Evolutionary conservation across 768 basidiomycete species (phyloP).

Genomic region (Leccinum disarticulatum): DNA sequence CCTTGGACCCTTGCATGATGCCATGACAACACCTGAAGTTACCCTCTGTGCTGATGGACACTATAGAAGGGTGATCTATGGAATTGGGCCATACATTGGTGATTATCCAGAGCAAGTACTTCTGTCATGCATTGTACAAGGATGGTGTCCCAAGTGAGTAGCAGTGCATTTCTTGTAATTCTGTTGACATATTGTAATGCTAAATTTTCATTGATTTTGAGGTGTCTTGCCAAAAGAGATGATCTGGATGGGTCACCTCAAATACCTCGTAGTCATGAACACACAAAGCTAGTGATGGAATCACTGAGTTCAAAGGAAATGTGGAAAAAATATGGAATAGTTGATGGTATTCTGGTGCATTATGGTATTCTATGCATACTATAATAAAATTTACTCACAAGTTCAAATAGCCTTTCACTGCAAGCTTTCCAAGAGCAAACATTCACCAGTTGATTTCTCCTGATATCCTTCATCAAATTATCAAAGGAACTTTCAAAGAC

Average conservation of each 20-base stretch:
- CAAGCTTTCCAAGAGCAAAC: neutral
- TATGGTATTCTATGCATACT: neutral
- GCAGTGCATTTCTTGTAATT: neutral
- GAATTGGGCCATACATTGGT: neutral
- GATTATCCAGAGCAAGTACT: neutral
- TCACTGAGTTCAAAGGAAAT: too few species aligned
- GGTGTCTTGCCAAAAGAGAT: neutral
- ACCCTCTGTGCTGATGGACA: too few species aligned
- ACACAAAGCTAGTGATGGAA: too few species aligned
- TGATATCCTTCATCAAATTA: slow-evolving; percentile 1
- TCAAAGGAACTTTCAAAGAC: slow-evolving; percentile 3
- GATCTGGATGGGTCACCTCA: too few species aligned
- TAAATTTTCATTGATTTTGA: neutral
- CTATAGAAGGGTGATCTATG: neutral
- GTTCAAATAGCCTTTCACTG: neutral
- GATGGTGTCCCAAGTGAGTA: neutral
- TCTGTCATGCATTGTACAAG: neutral
- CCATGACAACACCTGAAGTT: neutral
- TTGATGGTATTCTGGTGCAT: neutral
- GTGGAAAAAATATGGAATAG: too few species aligned
- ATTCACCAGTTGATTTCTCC: neutral
- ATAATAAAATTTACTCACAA: neutral
- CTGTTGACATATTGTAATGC: neutral
- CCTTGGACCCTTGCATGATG: neutral
- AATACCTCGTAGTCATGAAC: too few species aligned